A percentile compares a stretch with the other conserved stretches of the same genome.
phyloP scores from a whole-genome alignment of 192 early-diverging fungal genomes.

The Coemansia sp. region DNA sequence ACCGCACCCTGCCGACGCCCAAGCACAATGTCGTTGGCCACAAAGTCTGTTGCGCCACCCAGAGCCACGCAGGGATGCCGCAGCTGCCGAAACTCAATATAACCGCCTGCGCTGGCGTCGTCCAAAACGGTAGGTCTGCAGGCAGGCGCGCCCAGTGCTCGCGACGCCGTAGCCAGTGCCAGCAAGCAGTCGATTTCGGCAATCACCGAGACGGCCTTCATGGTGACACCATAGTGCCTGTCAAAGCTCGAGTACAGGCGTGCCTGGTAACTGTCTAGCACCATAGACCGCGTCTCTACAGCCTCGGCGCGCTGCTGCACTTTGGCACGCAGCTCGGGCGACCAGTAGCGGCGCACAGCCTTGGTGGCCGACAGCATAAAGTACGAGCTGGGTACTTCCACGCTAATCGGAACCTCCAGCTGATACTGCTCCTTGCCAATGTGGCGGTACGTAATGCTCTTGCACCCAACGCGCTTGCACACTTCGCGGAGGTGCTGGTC shows the following conservation, averaged over 20 bases:
- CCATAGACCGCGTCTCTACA: conserved; percentile 73
- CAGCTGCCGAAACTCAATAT: conserved; percentile 82
- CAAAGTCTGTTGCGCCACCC: conserved; percentile 65
- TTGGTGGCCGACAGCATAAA: conserved; percentile 73
- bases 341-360: conserved; percentile 85
- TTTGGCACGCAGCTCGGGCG: conserved; percentile 59
- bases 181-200: conserved; percentile 87
- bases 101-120: conserved; percentile 51
- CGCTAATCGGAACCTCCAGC: conserved; percentile 78
- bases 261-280: conserved; percentile 70
- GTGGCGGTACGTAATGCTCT: conserved; percentile 77
- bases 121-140: conserved; percentile 87
- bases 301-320: conserved; percentile 77
- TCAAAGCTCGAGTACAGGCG: conserved; percentile 86
- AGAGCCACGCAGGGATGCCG: conserved; percentile 88
- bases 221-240: conserved; percentile 67
- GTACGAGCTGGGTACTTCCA: conserved; percentile 79
- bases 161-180: conserved; percentile 67
- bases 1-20: conserved; percentile 45
- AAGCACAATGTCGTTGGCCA: conserved; percentile 91
- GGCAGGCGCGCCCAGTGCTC: conserved; percentile 69
- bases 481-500: conserved; percentile 66
- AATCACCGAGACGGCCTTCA: conserved; percentile 68
- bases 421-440: conserved; percentile 96
- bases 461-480: conserved; percentile 63